Base-by-base conservation (phyloP, 805 yeast genomes). In the Yamadazyma kitorensis region DNA sequence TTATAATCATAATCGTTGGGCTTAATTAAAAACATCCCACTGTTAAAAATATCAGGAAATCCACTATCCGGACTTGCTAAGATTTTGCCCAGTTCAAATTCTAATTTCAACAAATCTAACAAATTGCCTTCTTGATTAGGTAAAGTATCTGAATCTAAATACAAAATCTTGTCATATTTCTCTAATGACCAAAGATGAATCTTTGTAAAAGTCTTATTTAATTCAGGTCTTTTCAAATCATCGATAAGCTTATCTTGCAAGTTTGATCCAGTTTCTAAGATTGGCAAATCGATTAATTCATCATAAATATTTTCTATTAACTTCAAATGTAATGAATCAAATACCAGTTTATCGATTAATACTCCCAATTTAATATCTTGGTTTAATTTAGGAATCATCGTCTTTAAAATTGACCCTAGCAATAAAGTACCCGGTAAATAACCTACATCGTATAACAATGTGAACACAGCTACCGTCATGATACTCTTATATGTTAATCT, bases 21-120 rank as follows among this genome's bases (percentile, higher is more conserved):
- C 22, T 68, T 65, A 17, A 79, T 53, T 3, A 79, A 64, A 49
- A 86, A 66, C 14, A 86, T 76, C 4, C 96, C 95, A 20, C 88
- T 76, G 57, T 87, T 86, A 65, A 87, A 87, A 48, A 82, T 71
- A 61, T 87, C 96, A 0, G 95, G 95, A 85, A 94, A 87, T 10
- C 95, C 95, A n/a, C 77, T 68, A 59, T 87, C 96, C 0, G 94
- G 84, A 11, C 81, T 65, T 0, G 93, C 89, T 24, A 64, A 43
- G 3, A 74, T 56, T 34, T 56, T 47, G 24, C 43, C 29, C 31
- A 40, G 26, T 10, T 49, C 43, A 36, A 52, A 43, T 16, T 54
- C 49, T 17, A 60, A 38, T 34, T 43, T 47, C 27, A 63, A 50
- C 26, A 64, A 49, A 33, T 63, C 63, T 7, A 64, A 35, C 14